A percentile compares a stretch with the other conserved stretches of the same genome.
Conservation (phyloP, 2,329 filamentous ascomycete species). For the Colletotrichum nymphaeae region DNA sequence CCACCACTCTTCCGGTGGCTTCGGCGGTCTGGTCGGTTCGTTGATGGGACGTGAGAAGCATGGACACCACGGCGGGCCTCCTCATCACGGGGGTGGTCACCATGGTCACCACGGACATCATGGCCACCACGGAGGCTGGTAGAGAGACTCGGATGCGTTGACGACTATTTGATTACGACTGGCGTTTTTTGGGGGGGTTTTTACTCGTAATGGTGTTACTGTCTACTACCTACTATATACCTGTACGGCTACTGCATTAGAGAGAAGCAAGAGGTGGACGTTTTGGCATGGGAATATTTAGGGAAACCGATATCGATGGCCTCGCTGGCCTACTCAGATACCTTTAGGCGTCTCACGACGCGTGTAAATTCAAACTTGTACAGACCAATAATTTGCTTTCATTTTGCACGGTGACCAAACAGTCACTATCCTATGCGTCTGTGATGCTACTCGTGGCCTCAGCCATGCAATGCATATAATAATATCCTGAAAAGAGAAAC, state of each 20-base stretch:
- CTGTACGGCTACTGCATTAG: background rate
- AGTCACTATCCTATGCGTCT: background rate
- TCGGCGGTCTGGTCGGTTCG: slow-evolving; percentile 38
- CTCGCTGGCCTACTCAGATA: background rate
- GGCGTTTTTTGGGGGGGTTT: slow-evolving; percentile 1
- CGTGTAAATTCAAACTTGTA: background rate
- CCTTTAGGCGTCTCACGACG: background rate
- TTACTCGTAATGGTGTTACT: background rate
- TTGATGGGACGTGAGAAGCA: slow-evolving; percentile 34
- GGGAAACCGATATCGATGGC: background rate
- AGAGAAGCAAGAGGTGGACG: background rate
- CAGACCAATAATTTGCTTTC: background rate
- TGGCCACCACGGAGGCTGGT: slow-evolving; percentile 9
- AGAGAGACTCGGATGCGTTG: background rate
- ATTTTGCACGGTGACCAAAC: background rate
- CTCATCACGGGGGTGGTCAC: background rate
- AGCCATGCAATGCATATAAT: slow-evolving; percentile 23
- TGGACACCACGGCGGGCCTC: slow-evolving; percentile 14
- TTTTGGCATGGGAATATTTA: background rate
- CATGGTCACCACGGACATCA: slow-evolving; percentile 9
- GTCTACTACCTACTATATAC: slow-evolving; percentile 6
- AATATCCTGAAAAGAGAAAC: slow-evolving; percentile 1
- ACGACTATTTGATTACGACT: background rate
- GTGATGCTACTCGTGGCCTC: background rate
- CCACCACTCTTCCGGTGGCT: slow-evolving; percentile 37